Evolutionary conservation across 306 rosid species (phyloP), one percentile per base, ranked within the genome.

Genomic region (Rosa persica): DNA sequence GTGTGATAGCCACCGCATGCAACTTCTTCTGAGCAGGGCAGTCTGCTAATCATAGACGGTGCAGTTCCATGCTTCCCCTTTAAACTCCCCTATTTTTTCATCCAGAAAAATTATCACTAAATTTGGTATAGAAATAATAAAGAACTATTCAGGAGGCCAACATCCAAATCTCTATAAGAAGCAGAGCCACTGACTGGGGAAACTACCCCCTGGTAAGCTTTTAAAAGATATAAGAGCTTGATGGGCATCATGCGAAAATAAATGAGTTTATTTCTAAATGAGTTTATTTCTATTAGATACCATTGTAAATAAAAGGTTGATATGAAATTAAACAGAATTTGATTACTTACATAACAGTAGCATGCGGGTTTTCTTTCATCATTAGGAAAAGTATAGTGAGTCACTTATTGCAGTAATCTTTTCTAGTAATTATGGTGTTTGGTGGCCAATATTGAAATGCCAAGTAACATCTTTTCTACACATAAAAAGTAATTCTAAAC

Each of bases 1-100:
- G 88, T 94, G 88, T 94, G 98, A 80, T 94, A 90, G 81, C 98
- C 98, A 86, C 98, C 97, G 34, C 97, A 94, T 48, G 93, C 86
- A 84, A 94, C 97, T 82, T 90, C 96, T 80, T 82, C 80, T 3
- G 94, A 91, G 82, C 62, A 83, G 47, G 97, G 92, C 64, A 94
- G 88, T 77, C 90, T 79, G 74, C 87, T 82, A 48, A 90, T 77
- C 85, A 88, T 73, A 36, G 85, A 86, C 25, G 87, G 92, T 80
- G 62, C 83, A 73, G 91, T 85, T 75, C 84, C 86, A 75, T 75
- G 75, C 68, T 90, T 86, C 60, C 22, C 79, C 76, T 46, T 86
- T 67, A 89, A 87, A 81, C 77, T 82, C 69, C 40, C 81, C 98
- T 94, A 83, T 74, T 72, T 23, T 80, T 70, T 55, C 44, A 81